Conservation (phyloP, 169 alveolate species). For the Babesia ovata region DNA sequence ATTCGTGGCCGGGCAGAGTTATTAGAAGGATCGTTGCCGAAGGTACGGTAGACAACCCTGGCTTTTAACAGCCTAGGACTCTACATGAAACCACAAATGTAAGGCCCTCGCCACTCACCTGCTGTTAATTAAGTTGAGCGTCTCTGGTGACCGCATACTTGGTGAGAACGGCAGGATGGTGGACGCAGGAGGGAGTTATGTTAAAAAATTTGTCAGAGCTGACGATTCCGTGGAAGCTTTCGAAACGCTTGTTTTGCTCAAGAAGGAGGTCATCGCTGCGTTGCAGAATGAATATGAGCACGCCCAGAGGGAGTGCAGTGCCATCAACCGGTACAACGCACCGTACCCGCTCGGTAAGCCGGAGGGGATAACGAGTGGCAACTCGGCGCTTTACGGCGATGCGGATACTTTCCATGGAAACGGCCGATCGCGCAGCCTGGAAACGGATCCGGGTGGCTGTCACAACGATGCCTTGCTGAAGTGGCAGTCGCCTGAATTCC, state of each 20-base stretch:
- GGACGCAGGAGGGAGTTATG: not conserved
- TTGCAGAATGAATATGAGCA: constrained; percentile 29
- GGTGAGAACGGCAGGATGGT: not conserved
- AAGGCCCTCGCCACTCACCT: too few relatives aligned
- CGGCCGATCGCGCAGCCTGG: not conserved
- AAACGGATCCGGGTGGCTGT: not conserved
- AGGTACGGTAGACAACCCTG: too few relatives aligned
- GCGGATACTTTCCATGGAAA: not conserved
- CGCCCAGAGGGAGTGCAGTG: constrained; percentile 41
- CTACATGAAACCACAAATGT: too few relatives aligned
- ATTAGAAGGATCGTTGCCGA: too few relatives aligned
- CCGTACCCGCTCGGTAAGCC: not conserved
- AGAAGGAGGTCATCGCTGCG: constrained; percentile 34
- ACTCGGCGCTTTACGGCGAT: not conserved
- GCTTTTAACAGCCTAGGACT: too few relatives aligned
- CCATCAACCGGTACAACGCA: constrained; percentile 7
- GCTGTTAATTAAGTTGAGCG: too few relatives aligned
- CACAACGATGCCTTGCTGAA: not conserved
- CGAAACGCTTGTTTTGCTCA: constrained; percentile 26
- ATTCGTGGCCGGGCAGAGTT: too few relatives aligned
- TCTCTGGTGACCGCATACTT: not conserved
- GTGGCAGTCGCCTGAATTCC: constrained; percentile 29
- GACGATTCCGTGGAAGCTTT: constrained; percentile 35
- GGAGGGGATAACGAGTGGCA: not conserved
- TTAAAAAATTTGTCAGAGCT: not conserved